Conservation (phyloP, 306 rosid genomes). For the Trifolium fragiferum region DNA sequence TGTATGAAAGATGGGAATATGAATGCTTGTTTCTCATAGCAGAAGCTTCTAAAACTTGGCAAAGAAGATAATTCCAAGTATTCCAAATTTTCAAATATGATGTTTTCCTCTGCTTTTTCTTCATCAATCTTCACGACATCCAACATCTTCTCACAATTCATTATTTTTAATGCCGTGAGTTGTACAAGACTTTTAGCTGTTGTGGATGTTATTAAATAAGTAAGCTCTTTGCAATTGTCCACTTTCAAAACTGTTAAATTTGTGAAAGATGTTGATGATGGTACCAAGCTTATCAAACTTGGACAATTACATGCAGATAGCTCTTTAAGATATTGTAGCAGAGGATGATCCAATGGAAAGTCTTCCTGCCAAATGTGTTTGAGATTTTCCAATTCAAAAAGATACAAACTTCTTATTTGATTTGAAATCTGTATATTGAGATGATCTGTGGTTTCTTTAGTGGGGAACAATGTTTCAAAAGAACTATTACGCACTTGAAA, state of each 20-base stretch:
- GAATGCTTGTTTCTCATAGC: neutral
- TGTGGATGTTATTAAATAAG: constrained; percentile 1
- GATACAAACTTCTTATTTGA: neutral
- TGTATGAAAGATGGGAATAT: neutral
- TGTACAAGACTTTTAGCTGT: constrained; percentile 7
- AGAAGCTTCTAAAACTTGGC: neutral
- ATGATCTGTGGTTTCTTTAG: neutral
- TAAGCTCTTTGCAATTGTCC: neutral
- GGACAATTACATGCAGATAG: neutral
- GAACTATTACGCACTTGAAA: neutral
- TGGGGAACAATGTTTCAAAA: neutral
- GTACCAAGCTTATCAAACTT: neutral
- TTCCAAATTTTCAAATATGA: neutral
- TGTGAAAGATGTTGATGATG: neutral
- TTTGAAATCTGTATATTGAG: too few relatives aligned
- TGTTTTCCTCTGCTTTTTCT: neutral
- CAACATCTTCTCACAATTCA: neutral
- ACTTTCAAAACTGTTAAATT: neutral
- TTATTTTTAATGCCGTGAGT: neutral
- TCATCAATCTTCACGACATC: neutral
- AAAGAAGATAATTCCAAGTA: neutral
- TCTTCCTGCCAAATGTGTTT: neutral
- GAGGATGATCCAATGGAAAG: neutral
- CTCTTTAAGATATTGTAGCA: neutral
- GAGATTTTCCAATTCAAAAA: neutral